Conservation (phyloP, 202 grass and related monocot genomes). For the Zizania palustris region DNA sequence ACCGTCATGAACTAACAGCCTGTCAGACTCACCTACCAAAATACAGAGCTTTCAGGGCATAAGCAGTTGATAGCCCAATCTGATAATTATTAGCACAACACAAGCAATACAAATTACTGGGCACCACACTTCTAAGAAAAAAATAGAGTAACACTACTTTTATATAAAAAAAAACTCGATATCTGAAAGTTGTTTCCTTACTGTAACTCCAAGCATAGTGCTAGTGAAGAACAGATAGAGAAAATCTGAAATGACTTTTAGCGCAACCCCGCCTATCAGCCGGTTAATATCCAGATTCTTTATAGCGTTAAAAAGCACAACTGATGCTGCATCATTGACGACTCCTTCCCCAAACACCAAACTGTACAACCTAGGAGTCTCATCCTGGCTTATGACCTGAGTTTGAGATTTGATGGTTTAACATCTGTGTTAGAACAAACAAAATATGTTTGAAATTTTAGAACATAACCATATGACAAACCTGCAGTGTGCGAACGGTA, state of each 20-base stretch:
- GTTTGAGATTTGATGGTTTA: background rate
- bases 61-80: slow-evolving; percentile 82
- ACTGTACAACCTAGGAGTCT: slow-evolving; percentile 86
- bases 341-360: slow-evolving; percentile 97
- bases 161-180: background rate
- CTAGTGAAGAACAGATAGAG: slow-evolving; percentile 76
- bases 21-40: slow-evolving; percentile 79
- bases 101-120: background rate
- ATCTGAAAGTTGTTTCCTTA: slow-evolving; percentile 36
- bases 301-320: slow-evolving; percentile 91
- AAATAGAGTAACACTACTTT: background rate
- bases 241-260: slow-evolving; percentile 77
- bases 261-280: slow-evolving; percentile 48
- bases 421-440: background rate
- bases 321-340: slow-evolving; percentile 80
- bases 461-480: slow-evolving; percentile 28
- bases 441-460: background rate
- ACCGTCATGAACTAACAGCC: background rate
- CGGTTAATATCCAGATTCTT: slow-evolving; percentile 67
- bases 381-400: slow-evolving; percentile 88
- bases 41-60: slow-evolving; percentile 82
- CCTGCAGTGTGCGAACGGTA: slow-evolving; percentile 84
- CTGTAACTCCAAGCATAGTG: slow-evolving; percentile 72
- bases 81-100: slow-evolving; percentile 46
- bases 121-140: background rate